A percentile compares a stretch with the other conserved stretches of the same genome.
Conservation (phyloP, 352 stramenopile species). For the Phytophthora kernoviae region DNA sequence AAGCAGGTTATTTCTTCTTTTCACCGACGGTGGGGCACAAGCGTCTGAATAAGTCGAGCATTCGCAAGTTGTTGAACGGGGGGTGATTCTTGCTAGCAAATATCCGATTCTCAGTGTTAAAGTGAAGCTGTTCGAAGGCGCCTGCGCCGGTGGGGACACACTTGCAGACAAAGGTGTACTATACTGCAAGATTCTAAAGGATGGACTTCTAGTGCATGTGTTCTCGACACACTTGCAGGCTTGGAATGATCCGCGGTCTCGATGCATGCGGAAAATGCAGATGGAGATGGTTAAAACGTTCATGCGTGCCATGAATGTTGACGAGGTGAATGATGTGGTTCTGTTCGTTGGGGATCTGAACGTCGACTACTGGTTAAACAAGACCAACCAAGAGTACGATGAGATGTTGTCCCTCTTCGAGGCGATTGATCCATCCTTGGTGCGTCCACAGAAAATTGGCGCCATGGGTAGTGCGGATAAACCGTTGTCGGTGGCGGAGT, state of each 20-base stretch:
- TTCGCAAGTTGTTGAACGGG: slow-evolving; percentile 81
- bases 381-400: slow-evolving; percentile 76
- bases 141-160: slow-evolving; percentile 63
- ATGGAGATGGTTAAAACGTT: slow-evolving; percentile 69
- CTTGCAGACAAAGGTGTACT: slow-evolving; percentile 80
- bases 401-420: slow-evolving; percentile 78
- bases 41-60: slow-evolving; percentile 60
- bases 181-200: slow-evolving; percentile 83
- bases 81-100: slow-evolving; percentile 69
- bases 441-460: slow-evolving; percentile 19
- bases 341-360: slow-evolving; percentile 76
- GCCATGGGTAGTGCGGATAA: slow-evolving; percentile 24
- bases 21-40: slow-evolving; percentile 79
- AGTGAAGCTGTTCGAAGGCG: slow-evolving; percentile 74
- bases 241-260: slow-evolving; percentile 70
- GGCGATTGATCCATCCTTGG: slow-evolving; percentile 50
- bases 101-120: slow-evolving; percentile 76
- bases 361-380: slow-evolving; percentile 80
- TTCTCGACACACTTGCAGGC: slow-evolving; percentile 81
- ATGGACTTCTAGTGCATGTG: slow-evolving; percentile 71
- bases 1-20: slow-evolving; percentile 70
- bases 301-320: slow-evolving; percentile 60
- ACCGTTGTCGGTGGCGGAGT: slow-evolving; percentile 30
- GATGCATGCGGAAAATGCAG: slow-evolving; percentile 62
- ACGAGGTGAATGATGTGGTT: slow-evolving; percentile 61